phyloP scores from a whole-genome alignment of 2,329 filamentous ascomycete species.

The Xylaria sp. region DNA sequence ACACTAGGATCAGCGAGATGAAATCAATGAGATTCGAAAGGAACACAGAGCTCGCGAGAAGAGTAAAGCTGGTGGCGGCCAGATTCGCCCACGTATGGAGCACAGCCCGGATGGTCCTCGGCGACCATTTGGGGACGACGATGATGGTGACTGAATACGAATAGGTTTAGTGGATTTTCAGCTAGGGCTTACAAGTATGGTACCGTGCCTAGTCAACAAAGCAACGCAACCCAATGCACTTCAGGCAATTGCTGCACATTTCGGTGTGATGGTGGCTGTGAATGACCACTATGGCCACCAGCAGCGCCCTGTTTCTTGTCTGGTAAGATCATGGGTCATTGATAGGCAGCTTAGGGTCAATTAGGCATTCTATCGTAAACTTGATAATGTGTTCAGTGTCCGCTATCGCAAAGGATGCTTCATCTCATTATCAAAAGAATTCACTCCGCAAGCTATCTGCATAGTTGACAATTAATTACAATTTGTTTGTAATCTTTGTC shows the following conservation, averaged over 20 bases:
- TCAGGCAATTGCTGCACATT: constrained; percentile 2
- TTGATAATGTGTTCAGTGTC: constrained; percentile 7
- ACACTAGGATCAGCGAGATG: constrained; percentile 18
- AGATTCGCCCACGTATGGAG: constrained; percentile 14
- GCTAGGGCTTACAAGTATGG: not conserved
- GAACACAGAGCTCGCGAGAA: constrained; percentile 14
- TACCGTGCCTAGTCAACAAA: not conserved
- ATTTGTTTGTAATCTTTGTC: not conserved
- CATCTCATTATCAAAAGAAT: not conserved
- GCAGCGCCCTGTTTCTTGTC: not conserved
- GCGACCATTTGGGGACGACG: constrained; percentile 14
- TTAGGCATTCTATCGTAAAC: constrained; percentile 11
- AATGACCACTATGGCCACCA: constrained; percentile 10
- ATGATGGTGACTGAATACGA: not conserved
- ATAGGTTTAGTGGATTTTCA: constrained; percentile 1
- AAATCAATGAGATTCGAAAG: constrained; percentile 25
- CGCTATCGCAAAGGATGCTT: not conserved
- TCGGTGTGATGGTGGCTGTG: constrained; percentile 31
- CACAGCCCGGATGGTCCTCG: constrained; percentile 28
- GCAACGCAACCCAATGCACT: not conserved
- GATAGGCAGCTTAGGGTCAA: constrained; percentile 11
- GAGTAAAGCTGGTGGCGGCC: constrained; percentile 16
- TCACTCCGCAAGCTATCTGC: too few relatives aligned
- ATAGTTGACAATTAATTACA: too few relatives aligned
- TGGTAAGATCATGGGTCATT: not conserved